phyloP scores from a whole-genome alignment of 345 rosid species.

The Raphanus sativus region DNA sequence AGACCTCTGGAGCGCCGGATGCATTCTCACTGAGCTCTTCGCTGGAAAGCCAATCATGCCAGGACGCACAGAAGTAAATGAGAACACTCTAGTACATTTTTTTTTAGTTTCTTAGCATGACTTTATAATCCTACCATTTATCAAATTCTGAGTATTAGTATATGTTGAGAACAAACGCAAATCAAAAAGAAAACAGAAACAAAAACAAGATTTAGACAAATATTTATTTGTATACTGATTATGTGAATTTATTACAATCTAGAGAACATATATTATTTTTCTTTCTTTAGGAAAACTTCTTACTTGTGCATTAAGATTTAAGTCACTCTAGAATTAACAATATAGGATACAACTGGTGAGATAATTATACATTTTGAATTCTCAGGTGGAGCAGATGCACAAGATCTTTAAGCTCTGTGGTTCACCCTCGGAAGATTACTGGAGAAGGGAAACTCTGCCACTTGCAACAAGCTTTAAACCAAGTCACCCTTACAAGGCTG shows the following conservation, averaged over 20 bases:
- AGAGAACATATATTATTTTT: no score
- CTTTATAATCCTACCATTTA: neutral
- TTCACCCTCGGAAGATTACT: conserved; percentile 75
- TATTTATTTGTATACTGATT: no score
- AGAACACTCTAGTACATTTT: neutral
- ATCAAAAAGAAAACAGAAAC: neutral
- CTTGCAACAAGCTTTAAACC: conserved; percentile 64
- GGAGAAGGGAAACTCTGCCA: conserved; percentile 68
- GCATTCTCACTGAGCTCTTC: conserved; percentile 79
- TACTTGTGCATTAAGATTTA: neutral
- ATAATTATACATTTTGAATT: neutral
- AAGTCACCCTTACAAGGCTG: conserved; percentile 65
- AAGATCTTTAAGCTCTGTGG: conserved; percentile 89
- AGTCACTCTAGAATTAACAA: neutral
- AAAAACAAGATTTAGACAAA: no score
- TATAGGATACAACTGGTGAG: neutral
- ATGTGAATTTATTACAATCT: no score
- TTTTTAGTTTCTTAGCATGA: neutral
- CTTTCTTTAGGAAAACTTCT: no score
- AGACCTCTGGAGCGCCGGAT: conserved; percentile 92
- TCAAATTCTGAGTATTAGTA: neutral
- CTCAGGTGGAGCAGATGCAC: conserved; percentile 88
- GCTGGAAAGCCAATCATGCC: conserved; percentile 81
- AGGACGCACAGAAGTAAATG: conserved; percentile 80
- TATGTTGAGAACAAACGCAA: neutral